phyloP scores from a whole-genome alignment of 768 basidiomycete genomes.

The Inosperma sp. region DNA sequence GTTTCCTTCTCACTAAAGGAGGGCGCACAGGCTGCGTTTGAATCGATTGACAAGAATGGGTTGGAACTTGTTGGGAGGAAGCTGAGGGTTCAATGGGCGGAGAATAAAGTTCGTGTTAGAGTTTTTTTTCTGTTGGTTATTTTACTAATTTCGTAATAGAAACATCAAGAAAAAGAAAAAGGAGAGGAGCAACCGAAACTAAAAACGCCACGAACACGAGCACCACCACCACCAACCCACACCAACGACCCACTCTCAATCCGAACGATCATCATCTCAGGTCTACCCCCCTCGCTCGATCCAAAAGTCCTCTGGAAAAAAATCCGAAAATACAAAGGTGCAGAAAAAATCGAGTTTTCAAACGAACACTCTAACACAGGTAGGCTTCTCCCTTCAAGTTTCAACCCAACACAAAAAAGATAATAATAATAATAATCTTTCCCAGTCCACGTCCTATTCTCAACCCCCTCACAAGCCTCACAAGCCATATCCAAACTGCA shows the following conservation, averaged over 20 bases:
- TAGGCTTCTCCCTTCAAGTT: constrained; percentile 22
- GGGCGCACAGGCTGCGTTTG: constrained; percentile 75
- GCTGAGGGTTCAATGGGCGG: constrained; percentile 77
- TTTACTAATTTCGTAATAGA: constrained; percentile 4
- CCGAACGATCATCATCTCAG: constrained; percentile 73
- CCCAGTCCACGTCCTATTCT: constrained; percentile 70
- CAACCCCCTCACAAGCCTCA: constrained; percentile 59
- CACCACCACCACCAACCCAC: constrained; percentile 30
- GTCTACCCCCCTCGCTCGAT: constrained; percentile 59
- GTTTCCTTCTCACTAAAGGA: constrained; percentile 87
- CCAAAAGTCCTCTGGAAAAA: constrained; percentile 80
- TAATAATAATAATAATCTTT: not conserved
- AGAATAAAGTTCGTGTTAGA: constrained; percentile 53
- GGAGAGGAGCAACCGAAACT: constrained; percentile 37
- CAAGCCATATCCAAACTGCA: constrained; percentile 78
- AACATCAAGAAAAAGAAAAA: constrained; percentile 44
- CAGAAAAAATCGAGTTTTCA: constrained; percentile 73
- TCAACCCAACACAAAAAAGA: too few relatives aligned
- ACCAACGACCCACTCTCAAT: constrained; percentile 78
- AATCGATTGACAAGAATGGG: constrained; percentile 59
- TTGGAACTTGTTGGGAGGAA: constrained; percentile 63
- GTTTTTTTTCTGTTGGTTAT: not conserved
- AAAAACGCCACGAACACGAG: constrained; percentile 32
- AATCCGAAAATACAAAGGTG: constrained; percentile 72
- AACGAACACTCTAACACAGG: constrained; percentile 47